Base-by-base conservation (phyloP, 2,329 filamentous ascomycete genomes). In the Dactylellina haptotyla region DNA sequence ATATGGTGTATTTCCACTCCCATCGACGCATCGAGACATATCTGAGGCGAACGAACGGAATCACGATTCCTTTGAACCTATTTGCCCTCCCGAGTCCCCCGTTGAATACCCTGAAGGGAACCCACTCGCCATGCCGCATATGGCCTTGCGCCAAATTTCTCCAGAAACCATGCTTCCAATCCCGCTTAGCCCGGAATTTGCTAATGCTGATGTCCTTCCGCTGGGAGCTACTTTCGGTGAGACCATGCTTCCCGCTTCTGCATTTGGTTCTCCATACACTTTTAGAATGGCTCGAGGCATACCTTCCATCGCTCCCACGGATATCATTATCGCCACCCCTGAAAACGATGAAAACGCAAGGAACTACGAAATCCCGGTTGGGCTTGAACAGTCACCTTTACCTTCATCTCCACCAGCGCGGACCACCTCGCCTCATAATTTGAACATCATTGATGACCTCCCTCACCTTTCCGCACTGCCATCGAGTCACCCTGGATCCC, bases 51-150 rank as follows among this genome's bases (percentile, higher is more conserved):
- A n/a, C n/a, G n/a, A n/a, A n/a, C n/a, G n/a, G n/a, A n/a, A n/a
- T n/a, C n/a, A n/a, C n/a, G n/a, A n/a, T n/a, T n/a, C n/a, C n/a
- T n/a, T n/a, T n/a, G n/a, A n/a, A n/a, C n/a, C n/a, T n/a, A n/a
- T n/a, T n/a, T n/a, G n/a, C n/a, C n/a, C n/a, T n/a, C 69, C 69
- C 8, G 39, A 43, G 8, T 73, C 69, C 1, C 46, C 57, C n/a
- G n/a, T 66, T 3, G 54, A 54, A 18, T 73, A 61, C 10, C 56
- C 61, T 26, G 50, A 57, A n/a, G 34, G 23, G 14, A 72, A 28
- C 4, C 43, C 59, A 16, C n/a, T 25, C 12, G 2, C 23, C 10
- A 26, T 16, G 12, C 34, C 48, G 10, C 25, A 14, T 12, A n/a
- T n/a, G 6, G 3, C 46, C 16, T 32, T 26, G n/a, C 28, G 41